phyloP scores from a whole-genome alignment of 2,329 filamentous ascomycete genomes.

The Colletotrichum cuscutae region DNA sequence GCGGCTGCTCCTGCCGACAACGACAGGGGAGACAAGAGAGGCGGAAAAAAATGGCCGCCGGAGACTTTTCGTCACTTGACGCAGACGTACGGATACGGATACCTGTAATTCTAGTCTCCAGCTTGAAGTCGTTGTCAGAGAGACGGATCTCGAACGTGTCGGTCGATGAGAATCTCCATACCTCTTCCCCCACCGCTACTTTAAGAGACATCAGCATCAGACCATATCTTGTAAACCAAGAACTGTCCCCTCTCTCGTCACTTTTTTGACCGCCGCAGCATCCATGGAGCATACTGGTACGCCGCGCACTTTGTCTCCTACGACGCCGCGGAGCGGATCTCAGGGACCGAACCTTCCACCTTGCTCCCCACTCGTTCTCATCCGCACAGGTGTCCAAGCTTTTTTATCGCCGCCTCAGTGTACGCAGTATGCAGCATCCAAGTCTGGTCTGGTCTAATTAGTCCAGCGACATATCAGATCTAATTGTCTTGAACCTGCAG shows the following conservation, averaged over 20 bases:
- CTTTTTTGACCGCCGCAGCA: background rate
- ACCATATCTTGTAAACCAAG: slow-evolving; percentile 9
- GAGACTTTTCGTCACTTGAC: background rate
- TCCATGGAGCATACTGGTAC: background rate
- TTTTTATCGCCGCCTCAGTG: slow-evolving; percentile 7
- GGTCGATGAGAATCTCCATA: slow-evolving; percentile 15
- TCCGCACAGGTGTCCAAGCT: slow-evolving; percentile 10
- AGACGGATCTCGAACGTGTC: slow-evolving; percentile 5
- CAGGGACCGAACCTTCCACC: slow-evolving; percentile 31
- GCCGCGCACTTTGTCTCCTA: slow-evolving; percentile 6
- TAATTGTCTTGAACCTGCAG: slow-evolving; percentile 11
- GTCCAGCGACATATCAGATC: background rate
- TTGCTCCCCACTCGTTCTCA: slow-evolving; percentile 1
- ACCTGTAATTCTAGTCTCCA: background rate
- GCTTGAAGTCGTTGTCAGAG: slow-evolving; percentile 10
- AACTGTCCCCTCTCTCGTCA: background rate
- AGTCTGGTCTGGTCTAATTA: background rate
- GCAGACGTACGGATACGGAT: background rate
- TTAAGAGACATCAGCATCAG: slow-evolving; percentile 21
- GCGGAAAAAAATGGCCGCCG: background rate
- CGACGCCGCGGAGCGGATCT: slow-evolving; percentile 5
- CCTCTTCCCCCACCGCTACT: slow-evolving; percentile 23
- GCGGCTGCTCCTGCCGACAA: background rate
- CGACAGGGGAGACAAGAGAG: background rate
- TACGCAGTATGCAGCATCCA: background rate